Base-by-base conservation (phyloP, 2,329 filamentous ascomycete genomes). In the Bipolaris victoriae region DNA sequence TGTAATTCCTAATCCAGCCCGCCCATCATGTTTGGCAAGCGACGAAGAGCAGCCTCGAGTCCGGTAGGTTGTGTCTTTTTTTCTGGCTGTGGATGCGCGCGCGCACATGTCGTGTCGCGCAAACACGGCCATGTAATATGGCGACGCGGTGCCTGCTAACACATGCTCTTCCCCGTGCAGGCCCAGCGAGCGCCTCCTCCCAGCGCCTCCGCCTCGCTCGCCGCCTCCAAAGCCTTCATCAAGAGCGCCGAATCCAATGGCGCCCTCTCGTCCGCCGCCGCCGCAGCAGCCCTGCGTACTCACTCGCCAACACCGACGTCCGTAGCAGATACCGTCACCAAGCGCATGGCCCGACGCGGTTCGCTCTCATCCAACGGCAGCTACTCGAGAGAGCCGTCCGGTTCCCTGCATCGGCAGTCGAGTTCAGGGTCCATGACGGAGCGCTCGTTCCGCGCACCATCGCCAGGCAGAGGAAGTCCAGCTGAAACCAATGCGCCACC, bases 401-500 rank as follows among this genome's bases (percentile, higher is more conserved):
- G 61, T 5, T 55, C 54, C 9, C 54, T 77, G 79, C 80, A 71
- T 60, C 62, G 76, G 60, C 75, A 50, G 79, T 93, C 59, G 83
- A 88, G 93, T 77, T 85, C 85, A 26, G 84, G 87, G 20, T 97
- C 92, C 48, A 96, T 98, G 93, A 89, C 86, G 29, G 90, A 94
- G 74, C 86, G 94, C 56, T 93, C 92, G 0, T 97, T 97, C 76
- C 87, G 93, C 65, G 90, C 89, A 11, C 87, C 88, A 3, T 96
- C 81, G 82, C 69, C 76, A 37, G 67, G 66, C 59, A 56, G 68
- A 63, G 61, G 67, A 65, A 72, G 66, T 52, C 62, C 68, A 29
- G 45, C 62, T 7, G 55, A 77, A 52, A 50, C 41, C n/a, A 79
- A 85, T 67, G 82, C 85, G 50, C 91, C 92, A 29, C 92, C 92